Evolutionary conservation across 768 basidiomycete genomes (phyloP).

Genomic region (Lactarius sanguifluus): DNA sequence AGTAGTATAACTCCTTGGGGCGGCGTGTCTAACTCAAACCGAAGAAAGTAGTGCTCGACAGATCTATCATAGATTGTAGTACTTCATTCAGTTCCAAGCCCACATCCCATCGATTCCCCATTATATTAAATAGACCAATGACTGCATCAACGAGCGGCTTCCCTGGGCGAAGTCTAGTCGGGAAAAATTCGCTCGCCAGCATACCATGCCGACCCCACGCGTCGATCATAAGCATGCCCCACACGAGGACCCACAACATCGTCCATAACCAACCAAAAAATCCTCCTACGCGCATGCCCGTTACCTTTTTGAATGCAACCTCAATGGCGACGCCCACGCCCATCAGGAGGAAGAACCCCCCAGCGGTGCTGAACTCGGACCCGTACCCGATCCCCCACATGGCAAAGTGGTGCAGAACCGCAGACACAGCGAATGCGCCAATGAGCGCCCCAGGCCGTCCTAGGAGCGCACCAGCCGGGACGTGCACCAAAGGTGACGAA

Average conservation of each 20-base stretch:
- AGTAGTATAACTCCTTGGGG: too few relatives aligned
- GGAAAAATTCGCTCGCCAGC: conserved; percentile 13
- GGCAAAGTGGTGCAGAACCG: conserved; percentile 55
- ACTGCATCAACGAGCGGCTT: neutral
- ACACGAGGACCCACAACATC: conserved; percentile 29
- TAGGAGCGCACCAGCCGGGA: conserved; percentile 38
- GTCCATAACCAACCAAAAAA: conserved; percentile 54
- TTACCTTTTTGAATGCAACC: conserved; percentile 43
- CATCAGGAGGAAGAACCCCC: conserved; percentile 50
- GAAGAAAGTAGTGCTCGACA: too few relatives aligned
- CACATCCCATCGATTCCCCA: neutral
- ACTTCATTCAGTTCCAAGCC: too few relatives aligned
- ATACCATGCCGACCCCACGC: conserved; percentile 14
- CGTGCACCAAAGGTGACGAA: conserved; percentile 37
- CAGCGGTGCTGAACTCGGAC: conserved; percentile 46
- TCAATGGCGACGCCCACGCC: conserved; percentile 43
- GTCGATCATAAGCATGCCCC: conserved; percentile 6
- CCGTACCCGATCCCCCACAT: conserved; percentile 60
- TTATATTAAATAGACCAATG: neutral
- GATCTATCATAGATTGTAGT: too few relatives aligned
- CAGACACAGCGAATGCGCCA: conserved; percentile 61
- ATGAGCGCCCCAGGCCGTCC: conserved; percentile 35
- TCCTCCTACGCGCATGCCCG: conserved; percentile 50
- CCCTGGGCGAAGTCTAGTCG: neutral
- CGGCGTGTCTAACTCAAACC: too few relatives aligned